Evolutionary conservation across 352 stramenopile genomes (phyloP).

Genomic region (Pythium insidiosum): DNA sequence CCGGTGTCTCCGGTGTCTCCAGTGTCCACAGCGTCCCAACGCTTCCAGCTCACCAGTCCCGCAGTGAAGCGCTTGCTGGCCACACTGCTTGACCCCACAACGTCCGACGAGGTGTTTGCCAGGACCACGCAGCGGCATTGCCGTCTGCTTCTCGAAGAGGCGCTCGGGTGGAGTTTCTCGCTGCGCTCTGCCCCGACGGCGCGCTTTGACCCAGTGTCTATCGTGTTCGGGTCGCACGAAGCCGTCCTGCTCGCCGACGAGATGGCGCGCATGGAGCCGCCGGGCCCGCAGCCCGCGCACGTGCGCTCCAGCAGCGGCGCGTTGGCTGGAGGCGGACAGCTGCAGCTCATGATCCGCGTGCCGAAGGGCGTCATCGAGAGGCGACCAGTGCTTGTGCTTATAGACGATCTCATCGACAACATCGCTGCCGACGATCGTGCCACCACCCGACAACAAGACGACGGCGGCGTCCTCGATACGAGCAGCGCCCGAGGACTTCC

Average conservation of each 20-base stretch:
- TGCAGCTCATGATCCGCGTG: neutral
- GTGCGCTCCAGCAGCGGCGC: neutral
- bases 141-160: constrained; percentile 1
- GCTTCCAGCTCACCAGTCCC: neutral
- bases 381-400: neutral
- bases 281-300: neutral
- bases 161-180: constrained; percentile 2
- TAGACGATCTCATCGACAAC: neutral
- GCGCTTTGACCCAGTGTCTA: neutral
- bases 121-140: neutral
- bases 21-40: neutral
- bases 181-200: neutral
- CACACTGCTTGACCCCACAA: neutral
- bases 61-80: neutral
- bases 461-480: no score
- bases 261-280: neutral
- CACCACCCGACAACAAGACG: no score
- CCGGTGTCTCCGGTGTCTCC: neutral
- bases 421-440: no score
- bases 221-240: neutral
- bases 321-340: neutral
- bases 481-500: no score
- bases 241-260: neutral
- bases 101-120: neutral
- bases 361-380: neutral